phyloP scores from a whole-genome alignment of 257 asterid species.

The Apocynum venetum region DNA sequence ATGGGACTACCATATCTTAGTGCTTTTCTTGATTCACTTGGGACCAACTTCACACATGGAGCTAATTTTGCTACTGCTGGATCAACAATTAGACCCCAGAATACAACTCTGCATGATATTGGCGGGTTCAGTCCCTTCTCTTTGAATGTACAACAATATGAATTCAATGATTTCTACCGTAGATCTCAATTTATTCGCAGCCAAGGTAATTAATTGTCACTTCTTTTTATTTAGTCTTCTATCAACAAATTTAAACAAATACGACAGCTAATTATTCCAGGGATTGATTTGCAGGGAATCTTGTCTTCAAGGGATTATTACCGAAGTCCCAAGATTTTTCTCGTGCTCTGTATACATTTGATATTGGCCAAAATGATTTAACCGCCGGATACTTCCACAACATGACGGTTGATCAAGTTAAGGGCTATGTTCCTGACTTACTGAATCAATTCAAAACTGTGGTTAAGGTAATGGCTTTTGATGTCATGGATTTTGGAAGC shows the following conservation, averaged over 20 bases:
- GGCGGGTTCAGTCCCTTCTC: constrained; percentile 88
- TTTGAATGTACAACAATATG: constrained; percentile 51
- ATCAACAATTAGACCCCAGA: constrained; percentile 79
- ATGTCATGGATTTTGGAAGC: background rate
- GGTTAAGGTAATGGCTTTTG: constrained; percentile 41
- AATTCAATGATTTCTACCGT: constrained; percentile 65
- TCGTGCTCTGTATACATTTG: constrained; percentile 67
- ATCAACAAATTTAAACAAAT: background rate
- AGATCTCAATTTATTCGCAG: constrained; percentile 56
- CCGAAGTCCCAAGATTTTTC: constrained; percentile 50
- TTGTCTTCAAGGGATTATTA: constrained; percentile 40
- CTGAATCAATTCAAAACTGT: constrained; percentile 56
- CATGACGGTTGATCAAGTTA: constrained; percentile 69
- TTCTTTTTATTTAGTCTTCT: constrained; percentile 20
- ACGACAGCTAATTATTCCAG: constrained; percentile 2
- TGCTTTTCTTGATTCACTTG: constrained; percentile 80
- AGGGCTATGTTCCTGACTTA: constrained; percentile 64
- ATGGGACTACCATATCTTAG: constrained; percentile 62
- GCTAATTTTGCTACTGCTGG: constrained; percentile 97
- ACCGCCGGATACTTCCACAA: constrained; percentile 72
- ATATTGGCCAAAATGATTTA: constrained; percentile 85
- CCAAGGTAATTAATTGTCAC: constrained; percentile 40
- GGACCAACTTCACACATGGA: constrained; percentile 81
- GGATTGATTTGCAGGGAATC: constrained; percentile 46
- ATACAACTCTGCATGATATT: constrained; percentile 53